A percentile compares a stretch with the other conserved stretches of the same genome.
These are phyloP conservation scores for Penicillium turbatum DNA, from an alignment of 495 filamentous ascomycete species.

Conservation along the genomic window DNA sequence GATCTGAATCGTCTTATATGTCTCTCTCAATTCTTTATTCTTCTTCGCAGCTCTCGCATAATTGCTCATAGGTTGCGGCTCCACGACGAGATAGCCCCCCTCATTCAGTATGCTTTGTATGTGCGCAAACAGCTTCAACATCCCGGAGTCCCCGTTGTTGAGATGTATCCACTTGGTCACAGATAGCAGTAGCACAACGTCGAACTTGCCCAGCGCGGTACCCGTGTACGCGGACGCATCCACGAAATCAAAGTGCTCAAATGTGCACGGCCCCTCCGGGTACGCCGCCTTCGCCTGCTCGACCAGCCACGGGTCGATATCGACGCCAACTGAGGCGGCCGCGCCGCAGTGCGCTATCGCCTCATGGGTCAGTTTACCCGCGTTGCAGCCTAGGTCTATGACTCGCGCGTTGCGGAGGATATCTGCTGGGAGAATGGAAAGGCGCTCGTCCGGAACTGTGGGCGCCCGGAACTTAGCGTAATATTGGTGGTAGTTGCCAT, in stretches of 20 bases:
- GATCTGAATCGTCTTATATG: constrained; percentile 27
- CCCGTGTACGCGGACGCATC: constrained; percentile 54
- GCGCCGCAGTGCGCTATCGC: constrained; percentile 26
- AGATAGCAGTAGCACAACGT: constrained; percentile 28
- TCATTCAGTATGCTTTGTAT: constrained; percentile 27
- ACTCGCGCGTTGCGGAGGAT: constrained; percentile 27
- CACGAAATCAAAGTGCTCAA: constrained; percentile 37
- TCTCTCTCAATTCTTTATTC: constrained; percentile 31
- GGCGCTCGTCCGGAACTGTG: constrained; percentile 26
- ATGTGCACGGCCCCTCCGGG: constrained; percentile 27
- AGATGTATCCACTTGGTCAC: constrained; percentile 31
- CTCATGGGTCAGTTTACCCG: constrained; percentile 28
- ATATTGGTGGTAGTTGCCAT: constrained; percentile 33
- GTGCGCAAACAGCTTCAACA: constrained; percentile 24
- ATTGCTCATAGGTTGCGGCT: constrained; percentile 33
- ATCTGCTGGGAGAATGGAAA: constrained; percentile 28
- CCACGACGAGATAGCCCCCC: constrained; percentile 26
- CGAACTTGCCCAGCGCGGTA: constrained; percentile 30
- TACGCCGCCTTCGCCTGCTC: constrained; percentile 27
- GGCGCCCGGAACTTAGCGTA: constrained; percentile 28
- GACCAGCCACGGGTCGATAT: constrained; percentile 30
- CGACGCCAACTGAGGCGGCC: constrained; percentile 25
- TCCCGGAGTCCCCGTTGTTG: constrained; percentile 28
- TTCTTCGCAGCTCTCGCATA: constrained; percentile 28
- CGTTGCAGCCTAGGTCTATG: constrained; percentile 29